Percentiles rank a stretch among this genome's conserved stretches.
phyloP scores from a whole-genome alignment of 2,329 filamentous ascomycete genomes.

The Penicillium sp. region DNA sequence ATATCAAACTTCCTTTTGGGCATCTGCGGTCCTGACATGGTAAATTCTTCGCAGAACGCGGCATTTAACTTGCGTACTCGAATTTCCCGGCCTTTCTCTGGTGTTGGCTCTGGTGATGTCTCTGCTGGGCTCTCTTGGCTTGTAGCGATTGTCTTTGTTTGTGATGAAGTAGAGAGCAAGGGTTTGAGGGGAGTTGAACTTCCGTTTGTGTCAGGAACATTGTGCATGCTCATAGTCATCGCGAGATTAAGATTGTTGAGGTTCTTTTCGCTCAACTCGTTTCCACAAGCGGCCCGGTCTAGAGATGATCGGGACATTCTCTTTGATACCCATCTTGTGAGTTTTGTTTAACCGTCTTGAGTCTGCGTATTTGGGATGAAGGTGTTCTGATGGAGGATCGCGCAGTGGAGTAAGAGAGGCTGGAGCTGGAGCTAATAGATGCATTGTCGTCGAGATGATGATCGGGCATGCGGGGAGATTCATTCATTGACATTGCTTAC shows the following conservation, averaged over 20 bases:
- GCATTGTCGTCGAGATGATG: slow-evolving; percentile 11
- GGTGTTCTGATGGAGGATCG: too few relatives aligned
- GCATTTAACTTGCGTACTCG: slow-evolving; percentile 11
- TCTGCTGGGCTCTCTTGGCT: slow-evolving; percentile 4
- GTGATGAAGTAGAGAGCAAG: neutral
- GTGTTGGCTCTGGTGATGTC: neutral
- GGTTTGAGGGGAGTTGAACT: neutral
- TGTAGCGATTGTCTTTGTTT: neutral
- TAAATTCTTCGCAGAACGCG: slow-evolving; percentile 14
- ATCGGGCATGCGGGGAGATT: slow-evolving; percentile 8
- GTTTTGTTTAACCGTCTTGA: slow-evolving; percentile 7
- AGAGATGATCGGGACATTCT: slow-evolving; percentile 11
- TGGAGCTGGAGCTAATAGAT: slow-evolving; percentile 11
- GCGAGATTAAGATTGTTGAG: slow-evolving; percentile 6
- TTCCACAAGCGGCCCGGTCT: neutral
- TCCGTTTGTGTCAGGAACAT: neutral
- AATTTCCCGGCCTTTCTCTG: slow-evolving; percentile 3
- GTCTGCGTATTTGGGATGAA: slow-evolving; percentile 6
- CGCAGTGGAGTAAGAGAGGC: slow-evolving; percentile 5
- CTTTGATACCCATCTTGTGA: slow-evolving; percentile 16
- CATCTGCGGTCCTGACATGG: slow-evolving; percentile 4
- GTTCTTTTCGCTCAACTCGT: slow-evolving; percentile 12
- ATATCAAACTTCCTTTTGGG: slow-evolving; percentile 8
- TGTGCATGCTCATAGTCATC: neutral
- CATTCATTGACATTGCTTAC: neutral